These are phyloP conservation scores for Phaeophleospora eucalypticola DNA, from an alignment of 2,329 filamentous ascomycete genomes.

Conservation along the genomic window DNA sequence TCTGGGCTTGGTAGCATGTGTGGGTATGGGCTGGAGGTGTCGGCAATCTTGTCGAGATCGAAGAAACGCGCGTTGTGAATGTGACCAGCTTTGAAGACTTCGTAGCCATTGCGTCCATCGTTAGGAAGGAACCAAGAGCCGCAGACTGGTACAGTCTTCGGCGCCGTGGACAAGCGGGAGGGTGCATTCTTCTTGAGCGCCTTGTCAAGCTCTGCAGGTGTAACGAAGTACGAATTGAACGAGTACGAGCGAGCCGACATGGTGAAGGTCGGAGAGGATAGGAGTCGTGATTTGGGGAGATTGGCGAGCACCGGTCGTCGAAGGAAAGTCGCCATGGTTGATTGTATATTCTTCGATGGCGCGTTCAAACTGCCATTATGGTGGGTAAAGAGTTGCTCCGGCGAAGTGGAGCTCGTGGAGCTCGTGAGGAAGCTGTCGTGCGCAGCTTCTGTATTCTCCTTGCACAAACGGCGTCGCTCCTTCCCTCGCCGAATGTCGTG, in stretches of 20 bases:
- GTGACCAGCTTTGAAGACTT: slow-evolving; percentile 75
- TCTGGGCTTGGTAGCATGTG: slow-evolving; percentile 89
- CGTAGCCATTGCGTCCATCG: slow-evolving; percentile 73
- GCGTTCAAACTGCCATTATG: neutral
- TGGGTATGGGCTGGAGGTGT: slow-evolving; percentile 82
- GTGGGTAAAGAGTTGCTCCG: neutral
- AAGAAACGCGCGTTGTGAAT: slow-evolving; percentile 94
- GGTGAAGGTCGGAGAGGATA: slow-evolving; percentile 15
- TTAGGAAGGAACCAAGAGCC: slow-evolving; percentile 97
- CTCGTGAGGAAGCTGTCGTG: neutral
- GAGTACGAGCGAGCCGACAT: slow-evolving; percentile 35
- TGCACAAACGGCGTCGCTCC: neutral
- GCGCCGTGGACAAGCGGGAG: slow-evolving; percentile 73
- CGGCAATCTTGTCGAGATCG: slow-evolving; percentile 87
- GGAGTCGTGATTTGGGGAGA: slow-evolving; percentile 1
- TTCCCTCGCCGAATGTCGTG: neutral
- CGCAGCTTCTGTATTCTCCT: neutral
- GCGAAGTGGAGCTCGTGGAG: neutral
- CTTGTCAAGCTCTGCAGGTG: slow-evolving; percentile 73
- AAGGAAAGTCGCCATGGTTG: slow-evolving; percentile 3
- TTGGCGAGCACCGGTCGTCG: slow-evolving; percentile 4
- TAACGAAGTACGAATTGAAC: slow-evolving; percentile 80
- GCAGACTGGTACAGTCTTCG: slow-evolving; percentile 82
- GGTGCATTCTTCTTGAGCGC: slow-evolving; percentile 79
- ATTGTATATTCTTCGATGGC: neutral